Evolutionary conservation across 352 stramenopile species (phyloP).

Genomic region (Sclerospora graminicola): DNA sequence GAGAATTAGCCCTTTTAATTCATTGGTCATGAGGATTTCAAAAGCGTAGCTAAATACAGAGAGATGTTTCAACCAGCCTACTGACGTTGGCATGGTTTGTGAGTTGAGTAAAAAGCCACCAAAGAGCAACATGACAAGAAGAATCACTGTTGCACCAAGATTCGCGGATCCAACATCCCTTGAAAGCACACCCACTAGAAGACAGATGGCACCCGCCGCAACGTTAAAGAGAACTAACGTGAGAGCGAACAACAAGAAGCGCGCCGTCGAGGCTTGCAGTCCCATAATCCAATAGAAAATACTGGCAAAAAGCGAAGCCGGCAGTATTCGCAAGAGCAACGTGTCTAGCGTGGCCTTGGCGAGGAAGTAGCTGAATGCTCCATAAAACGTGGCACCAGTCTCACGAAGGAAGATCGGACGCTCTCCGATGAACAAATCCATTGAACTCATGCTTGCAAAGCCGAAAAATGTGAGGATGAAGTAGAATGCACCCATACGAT

Average conservation of each 20-base stretch:
- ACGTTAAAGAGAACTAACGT: slow-evolving; percentile 80
- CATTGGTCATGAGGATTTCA: slow-evolving; percentile 81
- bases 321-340: slow-evolving; percentile 63
- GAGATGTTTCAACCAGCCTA: slow-evolving; percentile 67
- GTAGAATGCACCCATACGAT: slow-evolving; percentile 76
- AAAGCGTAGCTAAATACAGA: slow-evolving; percentile 85
- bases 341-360: slow-evolving; percentile 67
- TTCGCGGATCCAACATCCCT: slow-evolving; percentile 62
- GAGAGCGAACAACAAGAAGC: slow-evolving; percentile 56
- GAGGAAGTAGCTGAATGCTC: slow-evolving; percentile 67
- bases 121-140: slow-evolving; percentile 78
- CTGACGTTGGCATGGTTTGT: slow-evolving; percentile 56
- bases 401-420: slow-evolving; percentile 69
- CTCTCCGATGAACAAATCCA: slow-evolving; percentile 76
- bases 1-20: slow-evolving; percentile 61
- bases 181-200: slow-evolving; percentile 60
- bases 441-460: slow-evolving; percentile 77
- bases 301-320: slow-evolving; percentile 61
- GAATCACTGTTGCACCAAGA: slow-evolving; percentile 54
- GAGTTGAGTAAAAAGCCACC: slow-evolving; percentile 83
- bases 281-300: slow-evolving; percentile 87
- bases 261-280: slow-evolving; percentile 39
- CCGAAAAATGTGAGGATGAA: slow-evolving; percentile 83
- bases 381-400: slow-evolving; percentile 70
- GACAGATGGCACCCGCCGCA: slow-evolving; percentile 58